A percentile compares a stretch with the other conserved stretches of the same genome.
phyloP scores from a whole-genome alignment of 1,284 basidiomycete species.

The Cryptococcus sp. region DNA sequence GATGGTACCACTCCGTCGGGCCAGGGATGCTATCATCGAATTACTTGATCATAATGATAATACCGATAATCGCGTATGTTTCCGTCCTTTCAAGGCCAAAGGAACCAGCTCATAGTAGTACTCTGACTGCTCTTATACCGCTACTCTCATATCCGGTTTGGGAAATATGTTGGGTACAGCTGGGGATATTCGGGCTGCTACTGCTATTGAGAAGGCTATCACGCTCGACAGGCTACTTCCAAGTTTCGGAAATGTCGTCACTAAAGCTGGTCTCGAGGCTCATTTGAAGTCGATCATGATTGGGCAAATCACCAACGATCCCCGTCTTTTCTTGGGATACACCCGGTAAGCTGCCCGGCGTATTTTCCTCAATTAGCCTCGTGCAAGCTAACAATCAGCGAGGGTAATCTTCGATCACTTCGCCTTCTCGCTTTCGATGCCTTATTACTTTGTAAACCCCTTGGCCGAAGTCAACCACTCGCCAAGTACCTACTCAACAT shows the following conservation, averaged over 20 bases:
- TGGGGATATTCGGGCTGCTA: conserved; percentile 58
- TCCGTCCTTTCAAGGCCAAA: background rate
- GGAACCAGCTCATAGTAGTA: conserved; percentile 54
- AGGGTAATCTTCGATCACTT: conserved; percentile 88
- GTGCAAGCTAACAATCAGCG: conserved; percentile 51
- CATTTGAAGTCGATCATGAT: conserved; percentile 74
- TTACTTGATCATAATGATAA: conserved; percentile 93
- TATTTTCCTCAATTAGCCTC: background rate
- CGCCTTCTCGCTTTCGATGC: conserved; percentile 90
- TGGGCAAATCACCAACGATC: conserved; percentile 74
- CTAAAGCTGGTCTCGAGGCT: conserved; percentile 83
- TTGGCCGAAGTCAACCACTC: conserved; percentile 53
- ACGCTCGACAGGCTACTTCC: conserved; percentile 94
- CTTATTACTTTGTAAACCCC: conserved; percentile 74
- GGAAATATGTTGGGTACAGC: conserved; percentile 49
- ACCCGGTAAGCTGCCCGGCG: conserved; percentile 68
- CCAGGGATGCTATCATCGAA: conserved; percentile 65
- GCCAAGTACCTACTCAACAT: conserved; percentile 88
- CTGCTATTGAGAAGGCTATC: conserved; percentile 84
- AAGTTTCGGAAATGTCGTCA: conserved; percentile 89
- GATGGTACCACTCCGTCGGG: conserved; percentile 67
- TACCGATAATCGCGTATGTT: conserved; percentile 74
- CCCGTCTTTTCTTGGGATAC: conserved; percentile 76
- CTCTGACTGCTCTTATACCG: conserved; percentile 87
- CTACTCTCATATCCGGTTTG: conserved; percentile 76